Base-by-base conservation (phyloP, 2,329 filamentous ascomycete genomes). In the Apiospora arundinis region DNA sequence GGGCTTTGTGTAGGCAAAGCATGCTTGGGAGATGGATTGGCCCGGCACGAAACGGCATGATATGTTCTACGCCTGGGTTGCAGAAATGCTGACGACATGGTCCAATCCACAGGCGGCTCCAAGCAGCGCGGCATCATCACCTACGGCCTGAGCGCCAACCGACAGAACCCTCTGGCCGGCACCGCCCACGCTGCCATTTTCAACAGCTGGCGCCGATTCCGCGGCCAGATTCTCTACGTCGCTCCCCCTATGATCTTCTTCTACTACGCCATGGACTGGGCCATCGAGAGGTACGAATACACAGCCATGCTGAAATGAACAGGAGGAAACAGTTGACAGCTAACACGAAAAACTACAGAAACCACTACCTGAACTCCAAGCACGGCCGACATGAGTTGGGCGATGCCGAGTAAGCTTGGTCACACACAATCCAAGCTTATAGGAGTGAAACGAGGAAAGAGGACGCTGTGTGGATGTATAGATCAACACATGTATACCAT, bases 251-350 rank as follows among this genome's bases (percentile, higher is more conserved):
- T 77, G 79, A 95, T 74, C 83, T 87, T 75, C 95, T 45, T 89
- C 75, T 98, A 98, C 86, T 90, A 91, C 80, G 81, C 90, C 75
- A 93, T 98, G 92, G 85, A 93, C 82, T 98, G 95, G 95, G 95
- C 95, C 75, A 92, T 90, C 78, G 91, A 97, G 86, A 90, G 91
- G 95, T 98, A 89, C 78, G 8, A 9, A 67, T 25, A 16, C 2
- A 16, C 2, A 67, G 11, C 4, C 18, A 63, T 40, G 12, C 21
- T n/a, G 18, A 7, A 16, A 9, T 7, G 8, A 18, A 23, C 4
- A 14, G 14, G 16, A 2, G 8, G 25, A 18, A 28, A 63, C 9
- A 40, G 2, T 5, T 63, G 52, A 21, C 21, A 40, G n/a, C 56
- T 63, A 40, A 63, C 56, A 40, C 18, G 32, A 60, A n/a, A 18